Conservation (phyloP, 345 rosid species). For the Odontarrhena argentea region DNA sequence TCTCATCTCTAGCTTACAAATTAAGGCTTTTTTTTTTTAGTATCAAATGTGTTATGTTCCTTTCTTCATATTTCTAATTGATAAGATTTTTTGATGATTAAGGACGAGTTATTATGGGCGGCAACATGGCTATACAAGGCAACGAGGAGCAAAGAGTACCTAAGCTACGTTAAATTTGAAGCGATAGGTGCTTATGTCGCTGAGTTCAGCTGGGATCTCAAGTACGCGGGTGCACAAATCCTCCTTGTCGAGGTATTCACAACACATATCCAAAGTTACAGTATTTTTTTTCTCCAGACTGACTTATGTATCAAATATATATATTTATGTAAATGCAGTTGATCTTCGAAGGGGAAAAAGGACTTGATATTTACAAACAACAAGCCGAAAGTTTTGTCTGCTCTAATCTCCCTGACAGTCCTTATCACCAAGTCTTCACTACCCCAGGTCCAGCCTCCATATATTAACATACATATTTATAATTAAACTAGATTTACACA, state of each 20-base stretch:
- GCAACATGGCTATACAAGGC: slow-evolving; percentile 87
- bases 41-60: background rate
- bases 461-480: background rate
- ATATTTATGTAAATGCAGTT: slow-evolving; percentile 47
- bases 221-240: slow-evolving; percentile 82
- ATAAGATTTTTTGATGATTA: slow-evolving; percentile 6
- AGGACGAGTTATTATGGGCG: slow-evolving; percentile 97
- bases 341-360: slow-evolving; percentile 50
- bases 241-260: slow-evolving; percentile 61
- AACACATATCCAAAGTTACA: background rate
- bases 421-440: slow-evolving; percentile 57
- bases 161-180: slow-evolving; percentile 57
- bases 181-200: slow-evolving; percentile 59
- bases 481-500: too few species aligned
- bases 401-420: slow-evolving; percentile 71
- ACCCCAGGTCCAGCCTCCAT: slow-evolving; percentile 55
- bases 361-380: slow-evolving; percentile 51
- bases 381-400: slow-evolving; percentile 80
- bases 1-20: slow-evolving; percentile 3
- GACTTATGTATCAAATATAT: background rate
- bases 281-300: background rate
- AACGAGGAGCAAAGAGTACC: slow-evolving; percentile 44
- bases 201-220: slow-evolving; percentile 96
- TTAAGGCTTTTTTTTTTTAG: background rate
- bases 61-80: slow-evolving; percentile 8